A percentile compares a stretch with the other conserved stretches of the same genome.
phyloP scores from a whole-genome alignment of 1,284 basidiomycete genomes.

The Phellopilus nigrolimitatus region DNA sequence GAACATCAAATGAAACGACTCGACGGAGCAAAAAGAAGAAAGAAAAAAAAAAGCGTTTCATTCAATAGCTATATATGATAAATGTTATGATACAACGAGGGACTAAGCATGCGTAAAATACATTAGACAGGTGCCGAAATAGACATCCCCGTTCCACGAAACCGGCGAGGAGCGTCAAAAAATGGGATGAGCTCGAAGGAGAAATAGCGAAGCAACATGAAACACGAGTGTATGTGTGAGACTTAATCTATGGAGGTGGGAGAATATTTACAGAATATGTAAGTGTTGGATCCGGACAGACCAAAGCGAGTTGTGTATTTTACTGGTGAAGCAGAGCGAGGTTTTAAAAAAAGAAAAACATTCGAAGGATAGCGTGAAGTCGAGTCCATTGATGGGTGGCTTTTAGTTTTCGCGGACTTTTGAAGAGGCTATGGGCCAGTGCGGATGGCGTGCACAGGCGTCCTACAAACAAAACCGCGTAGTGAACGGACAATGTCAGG shows the following conservation, averaged over 20 bases:
- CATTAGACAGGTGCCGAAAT: background rate
- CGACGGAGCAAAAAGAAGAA: too few relatives aligned
- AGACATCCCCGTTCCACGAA: background rate
- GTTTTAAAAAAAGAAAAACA: background rate
- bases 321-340: background rate
- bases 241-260: too few relatives aligned
- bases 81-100: constrained; percentile 1
- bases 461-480: constrained; percentile 40
- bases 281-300: too few relatives aligned
- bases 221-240: too few relatives aligned
- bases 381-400: background rate
- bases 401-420: background rate
- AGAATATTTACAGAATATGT: background rate
- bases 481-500: constrained; percentile 40
- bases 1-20: too few relatives aligned
- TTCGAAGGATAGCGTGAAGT: background rate
- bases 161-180: background rate
- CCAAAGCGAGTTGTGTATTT: background rate
- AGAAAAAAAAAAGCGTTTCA: too few relatives aligned
- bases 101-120: background rate
- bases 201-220: too few relatives aligned
- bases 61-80: constrained; percentile 1
- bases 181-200: background rate
- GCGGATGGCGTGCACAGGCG: constrained; percentile 22
- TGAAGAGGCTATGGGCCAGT: background rate